phyloP scores from a whole-genome alignment of 108 stramenopile genomes.

The Tribonema minus region DNA sequence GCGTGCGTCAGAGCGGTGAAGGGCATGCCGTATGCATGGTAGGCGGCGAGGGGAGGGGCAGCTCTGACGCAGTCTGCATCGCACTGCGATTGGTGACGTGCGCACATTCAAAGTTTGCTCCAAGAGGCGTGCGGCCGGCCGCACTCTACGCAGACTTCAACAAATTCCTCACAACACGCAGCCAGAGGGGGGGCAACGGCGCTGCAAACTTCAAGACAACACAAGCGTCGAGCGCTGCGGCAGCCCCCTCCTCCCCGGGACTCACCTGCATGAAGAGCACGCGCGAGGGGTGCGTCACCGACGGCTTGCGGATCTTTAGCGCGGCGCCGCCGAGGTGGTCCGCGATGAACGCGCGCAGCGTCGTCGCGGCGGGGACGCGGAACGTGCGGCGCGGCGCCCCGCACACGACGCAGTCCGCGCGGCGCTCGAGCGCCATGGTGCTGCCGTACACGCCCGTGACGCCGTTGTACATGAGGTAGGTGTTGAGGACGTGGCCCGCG shows the following conservation, averaged over 20 bases:
- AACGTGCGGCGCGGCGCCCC: conserved; percentile 8
- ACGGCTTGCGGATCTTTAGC: not conserved
- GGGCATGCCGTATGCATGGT: not conserved
- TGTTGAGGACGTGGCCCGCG: conserved; percentile 80
- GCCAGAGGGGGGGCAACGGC: no score
- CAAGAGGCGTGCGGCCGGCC: not conserved
- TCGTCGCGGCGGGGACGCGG: not conserved
- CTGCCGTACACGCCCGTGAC: conserved; percentile 51
- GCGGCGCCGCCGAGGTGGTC: not conserved
- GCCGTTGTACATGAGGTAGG: conserved; percentile 68
- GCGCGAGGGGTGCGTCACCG: not conserved
- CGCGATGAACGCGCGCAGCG: conserved; percentile 14
- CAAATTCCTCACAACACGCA: no score
- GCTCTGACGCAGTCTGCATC: not conserved
- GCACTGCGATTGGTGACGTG: not conserved
- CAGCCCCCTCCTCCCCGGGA: not conserved
- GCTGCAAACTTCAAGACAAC: no score
- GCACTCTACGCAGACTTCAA: no score
- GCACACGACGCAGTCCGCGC: conserved; percentile 21
- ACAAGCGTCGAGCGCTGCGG: no score
- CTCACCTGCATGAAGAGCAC: not conserved
- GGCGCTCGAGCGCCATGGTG: conserved; percentile 7
- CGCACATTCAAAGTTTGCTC: not conserved
- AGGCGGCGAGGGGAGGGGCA: not conserved
- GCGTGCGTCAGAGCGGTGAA: not conserved